Base-by-base conservation (phyloP, 2,329 filamentous ascomycete genomes). In the Aureobasidium sp. region DNA sequence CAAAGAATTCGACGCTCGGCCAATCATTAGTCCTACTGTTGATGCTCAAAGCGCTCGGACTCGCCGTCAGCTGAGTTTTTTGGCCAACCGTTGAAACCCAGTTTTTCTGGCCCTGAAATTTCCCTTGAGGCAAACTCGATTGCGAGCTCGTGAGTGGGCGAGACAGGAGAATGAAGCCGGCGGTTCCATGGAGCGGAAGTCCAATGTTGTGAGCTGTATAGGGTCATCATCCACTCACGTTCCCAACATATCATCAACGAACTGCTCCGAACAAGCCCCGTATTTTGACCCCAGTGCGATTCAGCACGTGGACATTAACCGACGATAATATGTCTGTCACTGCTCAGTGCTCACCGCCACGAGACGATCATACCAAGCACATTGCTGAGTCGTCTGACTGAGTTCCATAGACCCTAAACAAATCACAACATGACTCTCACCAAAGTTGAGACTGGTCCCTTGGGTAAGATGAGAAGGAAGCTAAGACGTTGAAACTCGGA, bases 191-290 rank as follows among this genome's bases (percentile, higher is more conserved):
- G n/a, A 9, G 41, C 20, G n/a, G 1, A 24, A 9, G 8, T 37
- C 15, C 34, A 37, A 37, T 37, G 13, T 3, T 37, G 12, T 4
- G 34, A 37, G 10, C 34, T 15, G 13, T 37, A 37, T 37, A 1
- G 34, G 13, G 13, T 37, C 34, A 37, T 15, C 34, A 15, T 15
- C 32, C 17, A 17, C 3, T 15, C 34, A 27, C 17, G 51, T 32
- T 55, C 24, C 9, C 6, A 43, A 39, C 50, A 27, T 39, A 20
- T 5, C n/a, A 26, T 9, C 37, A n/a, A 39, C 17, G 26, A 15
- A 29, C n/a, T 6, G 32, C 41, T 47, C 55, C 55, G 55, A 59
- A 39, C 55, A 59, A 59, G 55, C 43, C 13, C 55, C 55, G 24
- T 59, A 13, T 20, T 34, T 12, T 48, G 55, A 39, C 55, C 43